Conservation (phyloP, 164 flowering plant species). For the Kingdonia uniflora region DNA sequence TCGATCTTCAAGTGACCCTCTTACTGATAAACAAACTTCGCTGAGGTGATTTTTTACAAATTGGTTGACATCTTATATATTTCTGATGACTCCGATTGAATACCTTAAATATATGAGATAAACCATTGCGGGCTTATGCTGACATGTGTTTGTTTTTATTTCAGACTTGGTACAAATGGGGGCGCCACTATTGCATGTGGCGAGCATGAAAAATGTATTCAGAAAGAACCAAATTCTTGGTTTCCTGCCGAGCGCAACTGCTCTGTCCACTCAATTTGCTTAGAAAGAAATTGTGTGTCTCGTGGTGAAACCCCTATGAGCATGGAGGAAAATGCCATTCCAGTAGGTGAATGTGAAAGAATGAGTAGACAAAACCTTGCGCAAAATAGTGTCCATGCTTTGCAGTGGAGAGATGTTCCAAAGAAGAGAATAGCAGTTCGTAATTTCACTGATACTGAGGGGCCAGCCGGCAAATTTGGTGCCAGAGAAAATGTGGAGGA, state of each 20-base stretch:
- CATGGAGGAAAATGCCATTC: constrained; percentile 8
- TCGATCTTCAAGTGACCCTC: constrained; percentile 12
- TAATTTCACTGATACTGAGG: constrained; percentile 12
- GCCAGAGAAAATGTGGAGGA: constrained; percentile 10
- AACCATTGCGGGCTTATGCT: too few relatives aligned
- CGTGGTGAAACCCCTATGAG: constrained; percentile 8
- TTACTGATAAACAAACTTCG: constrained; percentile 14
- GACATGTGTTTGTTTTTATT: neutral
- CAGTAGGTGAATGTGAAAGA: constrained; percentile 14
- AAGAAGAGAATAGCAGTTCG: constrained; percentile 16
- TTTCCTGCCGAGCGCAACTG: constrained; percentile 20
- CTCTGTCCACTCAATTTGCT: constrained; percentile 19
- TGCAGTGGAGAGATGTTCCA: constrained; percentile 61
- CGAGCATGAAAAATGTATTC: constrained; percentile 20
- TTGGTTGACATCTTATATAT: too few relatives aligned
- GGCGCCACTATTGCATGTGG: constrained; percentile 5
- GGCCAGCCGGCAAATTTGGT: constrained; percentile 14
- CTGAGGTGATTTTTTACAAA: constrained; percentile 22
- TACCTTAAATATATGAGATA: too few relatives aligned
- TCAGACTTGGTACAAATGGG: constrained; percentile 23
- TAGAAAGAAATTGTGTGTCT: constrained; percentile 14
- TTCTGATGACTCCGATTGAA: too few relatives aligned
- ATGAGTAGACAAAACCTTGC: constrained; percentile 9
- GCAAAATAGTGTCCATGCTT: constrained; percentile 14
- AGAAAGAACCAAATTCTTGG: constrained; percentile 13